Conservation (phyloP, 2,329 filamentous ascomycete species). For the Ophidiomyces ophidiicola region DNA sequence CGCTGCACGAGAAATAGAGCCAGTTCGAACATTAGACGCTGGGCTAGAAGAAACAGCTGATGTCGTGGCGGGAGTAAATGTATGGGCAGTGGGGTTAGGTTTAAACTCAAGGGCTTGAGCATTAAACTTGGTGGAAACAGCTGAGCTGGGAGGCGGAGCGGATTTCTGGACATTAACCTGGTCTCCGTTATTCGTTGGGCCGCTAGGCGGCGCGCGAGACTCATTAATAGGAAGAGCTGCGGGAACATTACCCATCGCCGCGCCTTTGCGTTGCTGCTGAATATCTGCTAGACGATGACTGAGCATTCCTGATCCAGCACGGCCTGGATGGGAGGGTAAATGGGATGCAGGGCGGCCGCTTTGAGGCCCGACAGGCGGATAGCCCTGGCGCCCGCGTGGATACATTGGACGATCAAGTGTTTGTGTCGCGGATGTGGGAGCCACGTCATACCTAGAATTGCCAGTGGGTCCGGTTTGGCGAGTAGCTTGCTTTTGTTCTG, state of each 20-base stretch:
- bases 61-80: constrained; percentile 59
- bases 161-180: constrained; percentile 37
- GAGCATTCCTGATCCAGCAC: constrained; percentile 35
- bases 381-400: constrained; percentile 36
- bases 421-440: constrained; percentile 22
- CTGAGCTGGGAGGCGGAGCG: constrained; percentile 43
- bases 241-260: constrained; percentile 34
- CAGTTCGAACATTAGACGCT: constrained; percentile 45
- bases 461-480: constrained; percentile 26
- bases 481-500: constrained; percentile 23
- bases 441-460: constrained; percentile 38
- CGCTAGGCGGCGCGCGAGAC: constrained; percentile 59
- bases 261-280: constrained; percentile 41
- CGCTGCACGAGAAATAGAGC: constrained; percentile 35
- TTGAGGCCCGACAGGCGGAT: constrained; percentile 37
- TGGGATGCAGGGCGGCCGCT: constrained; percentile 31
- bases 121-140: constrained; percentile 45
- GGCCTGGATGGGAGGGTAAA: constrained; percentile 33
- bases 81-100: constrained; percentile 65
- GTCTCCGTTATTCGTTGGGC: constrained; percentile 47
- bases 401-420: constrained; percentile 37
- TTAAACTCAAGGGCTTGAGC: constrained; percentile 63
- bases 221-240: constrained; percentile 51
- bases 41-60: constrained; percentile 61
- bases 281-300: constrained; percentile 42